Evolutionary conservation across 371 early-diverging fungal genomes (phyloP).

Genomic region (Saksenaea vasiformis): DNA sequence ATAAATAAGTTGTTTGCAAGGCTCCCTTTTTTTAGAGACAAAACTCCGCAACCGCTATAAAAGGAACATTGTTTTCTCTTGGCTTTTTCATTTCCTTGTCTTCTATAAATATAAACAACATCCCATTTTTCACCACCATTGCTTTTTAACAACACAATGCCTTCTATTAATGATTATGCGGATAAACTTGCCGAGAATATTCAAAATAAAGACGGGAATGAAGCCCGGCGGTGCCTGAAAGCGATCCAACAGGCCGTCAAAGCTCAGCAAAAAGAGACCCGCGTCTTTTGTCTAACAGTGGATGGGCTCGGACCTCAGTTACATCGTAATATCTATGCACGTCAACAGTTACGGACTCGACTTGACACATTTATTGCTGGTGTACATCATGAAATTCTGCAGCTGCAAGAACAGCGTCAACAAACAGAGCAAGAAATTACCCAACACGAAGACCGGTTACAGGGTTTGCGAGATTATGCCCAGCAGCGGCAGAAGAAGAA

Average conservation of each 20-base stretch:
- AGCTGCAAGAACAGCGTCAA: constrained; percentile 16
- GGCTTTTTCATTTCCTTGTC: neutral
- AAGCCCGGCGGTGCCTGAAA: neutral
- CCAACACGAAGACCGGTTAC: constrained; percentile 9
- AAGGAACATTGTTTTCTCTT: neutral
- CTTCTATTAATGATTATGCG: neutral
- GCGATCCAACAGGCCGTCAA: constrained; percentile 15
- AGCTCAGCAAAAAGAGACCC: constrained; percentile 16
- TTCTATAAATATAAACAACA: neutral
- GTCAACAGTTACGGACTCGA: constrained; percentile 7
- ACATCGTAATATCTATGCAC: constrained; percentile 11
- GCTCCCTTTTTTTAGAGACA: neutral
- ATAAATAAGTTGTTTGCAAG: neutral
- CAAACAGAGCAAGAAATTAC: constrained; percentile 10
- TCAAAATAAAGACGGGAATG: neutral
- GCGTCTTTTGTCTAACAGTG: constrained; percentile 11
- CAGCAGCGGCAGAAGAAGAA: constrained; percentile 28
- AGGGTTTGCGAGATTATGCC: constrained; percentile 13
- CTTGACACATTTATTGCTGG: constrained; percentile 4
- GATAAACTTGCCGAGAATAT: neutral
- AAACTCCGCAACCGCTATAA: neutral
- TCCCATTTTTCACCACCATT: neutral
- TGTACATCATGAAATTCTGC: constrained; percentile 15
- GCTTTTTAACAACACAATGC: neutral
- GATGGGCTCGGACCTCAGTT: constrained; percentile 12